Conservation (phyloP, 1,139 yeast species). For the Yamadazyma friedrichii region DNA sequence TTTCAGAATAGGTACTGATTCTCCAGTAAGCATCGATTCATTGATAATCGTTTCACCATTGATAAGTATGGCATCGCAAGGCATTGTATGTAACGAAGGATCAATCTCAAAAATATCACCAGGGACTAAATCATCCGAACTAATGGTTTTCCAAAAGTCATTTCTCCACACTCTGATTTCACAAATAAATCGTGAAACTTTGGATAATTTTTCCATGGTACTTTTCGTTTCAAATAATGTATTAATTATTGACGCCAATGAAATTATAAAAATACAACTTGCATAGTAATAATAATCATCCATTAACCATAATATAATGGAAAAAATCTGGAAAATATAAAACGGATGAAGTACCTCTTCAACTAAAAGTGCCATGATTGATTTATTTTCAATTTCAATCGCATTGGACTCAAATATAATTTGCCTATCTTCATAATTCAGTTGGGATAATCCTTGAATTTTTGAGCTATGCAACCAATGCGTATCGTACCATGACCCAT, state of each 20-base stretch:
- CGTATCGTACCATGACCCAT: conserved; percentile 81
- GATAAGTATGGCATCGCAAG: conserved; percentile 84
- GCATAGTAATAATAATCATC: conserved; percentile 95
- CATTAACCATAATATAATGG: conserved; percentile 85
- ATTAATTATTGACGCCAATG: conserved; percentile 73
- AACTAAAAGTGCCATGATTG: conserved; percentile 60
- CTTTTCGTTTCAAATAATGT: conserved; percentile 81
- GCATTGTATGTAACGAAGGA: conserved; percentile 69
- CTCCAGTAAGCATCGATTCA: conserved; percentile 96
- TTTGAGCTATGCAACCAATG: conserved; percentile 65
- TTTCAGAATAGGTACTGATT: conserved; percentile 94
- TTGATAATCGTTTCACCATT: conserved; percentile 94
- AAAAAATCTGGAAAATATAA: conserved; percentile 89
- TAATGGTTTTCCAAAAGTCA: conserved; percentile 86
- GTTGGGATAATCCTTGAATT: conserved; percentile 71
- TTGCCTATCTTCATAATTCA: conserved; percentile 63
- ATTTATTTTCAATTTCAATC: conserved; percentile 74
- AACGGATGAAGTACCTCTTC: conserved; percentile 95
- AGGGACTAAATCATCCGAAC: conserved; percentile 84
- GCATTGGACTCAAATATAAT: conserved; percentile 76
- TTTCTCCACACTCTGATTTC: conserved; percentile 89
- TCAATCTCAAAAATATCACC: conserved; percentile 95
- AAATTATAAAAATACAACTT: conserved; percentile 82
- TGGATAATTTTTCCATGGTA: conserved; percentile 69
- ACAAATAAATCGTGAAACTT: conserved; percentile 70